A percentile compares a stretch with the other conserved stretches of the same genome.
phyloP scores from a whole-genome alignment of 345 rosid species.

The Salix arbutifolia region DNA sequence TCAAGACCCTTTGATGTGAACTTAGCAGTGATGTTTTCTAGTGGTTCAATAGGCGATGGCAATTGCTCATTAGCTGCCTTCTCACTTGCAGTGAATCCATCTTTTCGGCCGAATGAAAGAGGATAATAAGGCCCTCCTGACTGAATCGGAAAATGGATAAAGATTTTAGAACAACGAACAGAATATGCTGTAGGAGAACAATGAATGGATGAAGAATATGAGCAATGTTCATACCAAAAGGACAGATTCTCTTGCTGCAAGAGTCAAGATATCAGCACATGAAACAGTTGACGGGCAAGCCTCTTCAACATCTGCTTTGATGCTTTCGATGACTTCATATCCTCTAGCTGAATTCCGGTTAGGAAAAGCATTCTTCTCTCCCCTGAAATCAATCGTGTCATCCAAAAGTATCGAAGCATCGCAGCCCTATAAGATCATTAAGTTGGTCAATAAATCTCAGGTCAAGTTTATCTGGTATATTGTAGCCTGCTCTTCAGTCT shows the following conservation, averaged over 20 bases:
- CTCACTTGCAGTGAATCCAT: slow-evolving; percentile 61
- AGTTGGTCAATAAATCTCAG: neutral
- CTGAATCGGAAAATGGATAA: slow-evolving; percentile 26
- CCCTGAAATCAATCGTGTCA: slow-evolving; percentile 50
- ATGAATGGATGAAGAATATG: neutral
- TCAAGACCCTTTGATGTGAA: slow-evolving; percentile 75
- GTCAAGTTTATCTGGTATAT: too few species aligned
- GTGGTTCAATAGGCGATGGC: slow-evolving; percentile 70
- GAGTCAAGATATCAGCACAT: slow-evolving; percentile 69
- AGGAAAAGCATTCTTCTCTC: slow-evolving; percentile 67
- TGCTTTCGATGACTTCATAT: slow-evolving; percentile 60
- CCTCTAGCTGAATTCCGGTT: slow-evolving; percentile 76
- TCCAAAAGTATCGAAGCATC: slow-evolving; percentile 80
- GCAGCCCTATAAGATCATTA: slow-evolving; percentile 43
- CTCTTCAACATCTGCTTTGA: slow-evolving; percentile 62
- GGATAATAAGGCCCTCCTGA: slow-evolving; percentile 74
- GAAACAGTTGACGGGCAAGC: slow-evolving; percentile 69
- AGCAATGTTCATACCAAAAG: slow-evolving; percentile 30
- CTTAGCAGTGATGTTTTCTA: slow-evolving; percentile 61
- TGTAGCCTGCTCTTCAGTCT: too few species aligned
- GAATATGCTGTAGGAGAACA: neutral
- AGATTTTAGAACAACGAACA: neutral
- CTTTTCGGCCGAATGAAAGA: slow-evolving; percentile 59
- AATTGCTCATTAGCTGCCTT: slow-evolving; percentile 62
- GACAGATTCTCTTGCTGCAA: slow-evolving; percentile 80